Evolutionary conservation across 2,329 filamentous ascomycete species (phyloP).

Genomic region (Chrysoporthe cubensis): DNA sequence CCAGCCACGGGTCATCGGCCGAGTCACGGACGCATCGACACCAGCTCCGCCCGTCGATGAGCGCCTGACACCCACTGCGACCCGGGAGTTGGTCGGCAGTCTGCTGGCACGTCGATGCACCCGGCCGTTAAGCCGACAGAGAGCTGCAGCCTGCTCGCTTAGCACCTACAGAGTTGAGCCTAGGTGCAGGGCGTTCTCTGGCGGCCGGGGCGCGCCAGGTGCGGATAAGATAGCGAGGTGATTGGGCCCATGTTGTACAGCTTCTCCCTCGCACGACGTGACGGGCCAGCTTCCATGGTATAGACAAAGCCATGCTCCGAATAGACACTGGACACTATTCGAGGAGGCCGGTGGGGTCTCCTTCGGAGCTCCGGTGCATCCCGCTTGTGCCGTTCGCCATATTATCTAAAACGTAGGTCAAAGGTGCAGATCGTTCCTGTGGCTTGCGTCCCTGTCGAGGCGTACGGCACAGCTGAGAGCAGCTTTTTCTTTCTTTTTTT

Average conservation of each 20-base stretch:
- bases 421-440: background rate
- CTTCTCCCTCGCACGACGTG: conserved; percentile 9
- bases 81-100: background rate
- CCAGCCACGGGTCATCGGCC: conserved; percentile 19
- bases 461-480: background rate
- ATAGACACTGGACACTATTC: background rate
- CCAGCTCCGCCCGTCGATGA: conserved; percentile 22
- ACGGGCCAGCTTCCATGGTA: background rate
- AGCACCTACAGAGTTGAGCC: background rate
- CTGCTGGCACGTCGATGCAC: conserved; percentile 2
- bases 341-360: conserved; percentile 11
- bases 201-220: background rate
- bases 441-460: background rate
- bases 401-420: background rate
- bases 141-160: background rate
- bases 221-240: background rate
- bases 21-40: conserved; percentile 24
- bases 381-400: background rate
- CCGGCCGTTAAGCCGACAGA: background rate
- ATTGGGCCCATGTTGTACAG: background rate
- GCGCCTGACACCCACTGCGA: conserved; percentile 14
- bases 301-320: background rate
- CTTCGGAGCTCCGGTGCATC: background rate
- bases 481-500: background rate
- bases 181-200: background rate